Evolutionary conservation across 352 stramenopile genomes (phyloP).

Genomic region (Globisporangium irregulare): DNA sequence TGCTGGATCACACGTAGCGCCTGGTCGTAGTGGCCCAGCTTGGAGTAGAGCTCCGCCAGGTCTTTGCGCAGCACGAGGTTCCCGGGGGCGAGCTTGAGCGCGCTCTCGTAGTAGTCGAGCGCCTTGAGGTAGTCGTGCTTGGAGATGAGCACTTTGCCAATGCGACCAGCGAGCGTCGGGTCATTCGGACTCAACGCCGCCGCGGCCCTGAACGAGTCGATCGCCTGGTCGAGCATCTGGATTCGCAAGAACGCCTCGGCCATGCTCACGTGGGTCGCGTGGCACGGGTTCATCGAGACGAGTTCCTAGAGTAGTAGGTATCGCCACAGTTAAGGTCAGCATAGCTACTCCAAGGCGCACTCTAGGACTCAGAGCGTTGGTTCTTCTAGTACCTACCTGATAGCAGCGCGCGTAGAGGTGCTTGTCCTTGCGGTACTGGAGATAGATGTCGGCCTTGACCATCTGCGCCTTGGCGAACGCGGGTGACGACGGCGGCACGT

Average conservation of each 20-base stretch:
- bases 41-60: slow-evolving; percentile 87
- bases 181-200: slow-evolving; percentile 57
- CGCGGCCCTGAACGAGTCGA: slow-evolving; percentile 71
- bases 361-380: too few relatives aligned
- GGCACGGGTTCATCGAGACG: slow-evolving; percentile 70
- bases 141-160: slow-evolving; percentile 88
- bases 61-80: slow-evolving; percentile 87
- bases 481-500: slow-evolving; percentile 71
- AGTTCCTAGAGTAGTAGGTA: slow-evolving; percentile 44
- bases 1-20: slow-evolving; percentile 80
- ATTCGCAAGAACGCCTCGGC: slow-evolving; percentile 92
- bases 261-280: slow-evolving; percentile 80
- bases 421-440: slow-evolving; percentile 92
- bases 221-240: slow-evolving; percentile 87
- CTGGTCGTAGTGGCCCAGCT: slow-evolving; percentile 84
- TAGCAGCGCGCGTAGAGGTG: slow-evolving; percentile 87
- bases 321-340: too few relatives aligned
- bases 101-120: slow-evolving; percentile 92
- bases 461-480: slow-evolving; percentile 88
- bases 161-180: slow-evolving; percentile 77
- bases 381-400: slow-evolving; percentile 25
- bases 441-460: slow-evolving; percentile 92
- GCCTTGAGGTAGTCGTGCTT: slow-evolving; percentile 94
- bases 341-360: too few relatives aligned
- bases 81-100: slow-evolving; percentile 70